Percentiles rank a stretch among this genome's conserved stretches.
phyloP scores from a whole-genome alignment of 2,329 filamentous ascomycete species.

The Fusarium avenaceum region DNA sequence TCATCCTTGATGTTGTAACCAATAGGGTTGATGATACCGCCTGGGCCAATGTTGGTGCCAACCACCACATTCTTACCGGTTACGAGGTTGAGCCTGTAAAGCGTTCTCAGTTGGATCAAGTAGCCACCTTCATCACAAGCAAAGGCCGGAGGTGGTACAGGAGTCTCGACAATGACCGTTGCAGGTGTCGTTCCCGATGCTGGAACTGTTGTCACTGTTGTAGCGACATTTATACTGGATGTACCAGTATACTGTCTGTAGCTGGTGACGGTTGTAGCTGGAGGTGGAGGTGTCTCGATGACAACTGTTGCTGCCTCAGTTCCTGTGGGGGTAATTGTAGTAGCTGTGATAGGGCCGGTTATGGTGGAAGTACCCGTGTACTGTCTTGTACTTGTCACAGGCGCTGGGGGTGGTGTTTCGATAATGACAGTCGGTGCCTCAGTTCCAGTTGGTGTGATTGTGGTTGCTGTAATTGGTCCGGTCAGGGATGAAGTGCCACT shows the following conservation, averaged over 20 bases:
- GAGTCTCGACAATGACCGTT: conserved; percentile 16
- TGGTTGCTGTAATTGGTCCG: background rate
- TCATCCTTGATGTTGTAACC: conserved; percentile 17
- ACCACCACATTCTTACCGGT: conserved; percentile 9
- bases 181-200: conserved; percentile 1
- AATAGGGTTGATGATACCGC: conserved; percentile 18
- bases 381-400: background rate
- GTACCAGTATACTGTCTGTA: conserved; percentile 5
- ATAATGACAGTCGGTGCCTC: conserved; percentile 6
- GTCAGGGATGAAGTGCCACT: conserved; percentile 1
- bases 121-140: conserved; percentile 26
- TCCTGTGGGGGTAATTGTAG: background rate
- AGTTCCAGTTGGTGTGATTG: conserved; percentile 6
- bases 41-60: background rate
- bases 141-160: conserved; percentile 14
- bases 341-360: background rate
- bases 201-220: background rate
- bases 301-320: conserved; percentile 8
- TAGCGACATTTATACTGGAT: background rate
- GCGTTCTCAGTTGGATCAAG: conserved; percentile 21
- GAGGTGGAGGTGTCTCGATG: conserved; percentile 9
- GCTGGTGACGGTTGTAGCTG: background rate
- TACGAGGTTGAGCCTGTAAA: conserved; percentile 11
- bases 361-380: conserved; percentile 1
- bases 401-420: conserved; percentile 5